Evolutionary conservation across 1,284 basidiomycete species (phyloP), one percentile per base, ranked within the genome.

Genomic region (Megacollybia platyphylla): DNA sequence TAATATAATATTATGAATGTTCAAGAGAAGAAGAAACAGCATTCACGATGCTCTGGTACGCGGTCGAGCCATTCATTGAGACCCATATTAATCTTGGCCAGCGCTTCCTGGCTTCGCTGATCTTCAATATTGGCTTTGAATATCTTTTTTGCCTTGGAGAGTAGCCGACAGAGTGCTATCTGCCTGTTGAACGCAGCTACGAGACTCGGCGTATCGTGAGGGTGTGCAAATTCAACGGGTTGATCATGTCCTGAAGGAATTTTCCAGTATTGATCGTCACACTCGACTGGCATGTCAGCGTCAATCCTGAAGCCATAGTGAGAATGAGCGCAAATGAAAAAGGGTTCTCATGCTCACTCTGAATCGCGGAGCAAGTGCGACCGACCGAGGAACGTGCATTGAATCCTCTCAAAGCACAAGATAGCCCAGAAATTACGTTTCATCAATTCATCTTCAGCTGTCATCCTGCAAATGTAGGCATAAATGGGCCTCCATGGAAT

Each of bases 181-280:
- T 64, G 59, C 43, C 65, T 65, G 38, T 69, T 65, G 56, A 79
- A 80, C 43, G 63, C 71, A 2, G 69, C 54, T 5, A 77, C 52
- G 2, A 52, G 52, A 4, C 70, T 65, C 5, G 70, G 66, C 43
- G 62, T 63, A 0, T 62, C 50, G 3, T 77, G 77, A 49, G 69
- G 68, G 44, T 58, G 57, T 52, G 68, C 68, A 1, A 57, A 57
- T 9, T 58, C 51, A 6, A 65, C 59, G 4, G 62, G 62, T 30
- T 68, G 62, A 2, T 11, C 31, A 34, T 61, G 56, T 43, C 20
- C 20, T 24, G 20, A 2, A 24, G 20, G 20, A 5, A 56, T 51
- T 36, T 56, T 62, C 77, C 77, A 80, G 48, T 72, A 77, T 47
- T 79, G 76, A 56, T 85, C 80, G 43, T 80, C 75, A 28, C 77